Percentiles rank a stretch among this genome's conserved stretches.
These are phyloP conservation scores for Mycosphaerella sp. DNA, from an alignment of 2,329 filamentous ascomycete genomes.

Conservation along the genomic window DNA sequence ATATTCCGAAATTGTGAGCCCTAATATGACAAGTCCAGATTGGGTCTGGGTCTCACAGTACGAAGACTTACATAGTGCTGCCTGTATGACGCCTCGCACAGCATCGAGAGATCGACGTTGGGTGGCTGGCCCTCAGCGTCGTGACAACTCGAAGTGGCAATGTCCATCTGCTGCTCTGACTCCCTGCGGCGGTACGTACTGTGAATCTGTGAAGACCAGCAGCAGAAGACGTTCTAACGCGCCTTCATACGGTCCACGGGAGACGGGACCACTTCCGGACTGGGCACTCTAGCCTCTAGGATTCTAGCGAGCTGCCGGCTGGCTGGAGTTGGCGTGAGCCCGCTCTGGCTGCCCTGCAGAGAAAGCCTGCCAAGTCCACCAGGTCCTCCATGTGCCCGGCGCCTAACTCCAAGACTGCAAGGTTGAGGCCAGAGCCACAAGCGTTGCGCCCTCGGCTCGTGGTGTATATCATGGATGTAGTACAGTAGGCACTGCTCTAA, in stretches of 20 bases:
- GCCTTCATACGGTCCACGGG: slow-evolving; percentile 2
- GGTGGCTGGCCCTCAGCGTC: too few relatives aligned
- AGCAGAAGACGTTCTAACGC: too few relatives aligned
- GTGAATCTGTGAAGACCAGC: too few relatives aligned
- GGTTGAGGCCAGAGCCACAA: slow-evolving; percentile 5
- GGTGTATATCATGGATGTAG: too few relatives aligned
- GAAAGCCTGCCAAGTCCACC: background rate
- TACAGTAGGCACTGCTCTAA: too few relatives aligned
- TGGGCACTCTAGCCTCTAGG: background rate
- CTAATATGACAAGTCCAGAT: too few relatives aligned
- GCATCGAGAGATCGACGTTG: too few relatives aligned
- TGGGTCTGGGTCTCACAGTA: background rate
- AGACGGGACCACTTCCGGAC: slow-evolving; percentile 6
- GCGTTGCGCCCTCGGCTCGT: background rate
- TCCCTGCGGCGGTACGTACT: too few relatives aligned
- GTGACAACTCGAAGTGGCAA: too few relatives aligned
- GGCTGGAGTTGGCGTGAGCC: background rate
- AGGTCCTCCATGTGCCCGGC: background rate
- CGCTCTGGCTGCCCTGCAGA: slow-evolving; percentile 7
- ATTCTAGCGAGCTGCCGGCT: slow-evolving; percentile 3
- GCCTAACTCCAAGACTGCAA: background rate
- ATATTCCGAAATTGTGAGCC: slow-evolving; percentile 20
- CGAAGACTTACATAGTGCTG: too few relatives aligned
- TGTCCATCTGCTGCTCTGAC: too few relatives aligned
- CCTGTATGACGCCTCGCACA: too few relatives aligned